Evolutionary conservation across 192 early-diverging fungal genomes (phyloP), one percentile per base, ranked within the genome.

Genomic region (Coemansia sp.): DNA sequence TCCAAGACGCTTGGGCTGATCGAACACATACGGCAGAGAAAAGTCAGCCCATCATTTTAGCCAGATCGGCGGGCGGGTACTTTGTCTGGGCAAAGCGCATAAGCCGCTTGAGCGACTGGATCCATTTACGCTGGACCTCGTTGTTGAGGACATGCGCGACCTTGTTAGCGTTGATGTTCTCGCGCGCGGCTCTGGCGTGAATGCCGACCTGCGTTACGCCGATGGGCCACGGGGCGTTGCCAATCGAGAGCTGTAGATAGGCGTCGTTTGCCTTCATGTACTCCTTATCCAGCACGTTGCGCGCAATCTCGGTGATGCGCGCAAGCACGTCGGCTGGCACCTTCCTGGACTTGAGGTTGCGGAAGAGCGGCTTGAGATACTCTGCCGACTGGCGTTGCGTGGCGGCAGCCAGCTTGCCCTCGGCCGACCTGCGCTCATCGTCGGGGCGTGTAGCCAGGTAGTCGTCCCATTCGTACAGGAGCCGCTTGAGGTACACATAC

Each of bases 221-320:
- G 75, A 99, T 91, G 13, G 96, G 97, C 97, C 97, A 99, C 0
- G 97, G 94, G 22, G 96, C 92, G 74, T 99, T 99, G 49, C 97
- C 96, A 57, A 99, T 95, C 0, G 92, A 92, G 43, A 99, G 84
- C 60, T 91, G 90, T 55, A 99, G 76, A 70, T 99, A 99, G 2
- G 92, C 84, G 63, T 97, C 94, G 65, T 94, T 94, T 10, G 97
- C 97, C 59, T 89, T 85, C 77, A 93, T 84, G 53, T 99, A 97
- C 78, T 95, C 91, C 46, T 93, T 84, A 41, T 90, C 83, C 57
- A 93, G 89, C 87, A 95, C 90, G 34, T 85, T 69, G n/a, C 86
- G 76, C 23, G 89, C 87, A 67, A 99, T 99, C 75, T 99, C 95
- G 10, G 92, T 86, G 15, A 99, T 84, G n/a, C 91, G 83, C 42